These are phyloP conservation scores for Amanita rubescens DNA, from an alignment of 768 basidiomycete genomes.

Conservation along the genomic window DNA sequence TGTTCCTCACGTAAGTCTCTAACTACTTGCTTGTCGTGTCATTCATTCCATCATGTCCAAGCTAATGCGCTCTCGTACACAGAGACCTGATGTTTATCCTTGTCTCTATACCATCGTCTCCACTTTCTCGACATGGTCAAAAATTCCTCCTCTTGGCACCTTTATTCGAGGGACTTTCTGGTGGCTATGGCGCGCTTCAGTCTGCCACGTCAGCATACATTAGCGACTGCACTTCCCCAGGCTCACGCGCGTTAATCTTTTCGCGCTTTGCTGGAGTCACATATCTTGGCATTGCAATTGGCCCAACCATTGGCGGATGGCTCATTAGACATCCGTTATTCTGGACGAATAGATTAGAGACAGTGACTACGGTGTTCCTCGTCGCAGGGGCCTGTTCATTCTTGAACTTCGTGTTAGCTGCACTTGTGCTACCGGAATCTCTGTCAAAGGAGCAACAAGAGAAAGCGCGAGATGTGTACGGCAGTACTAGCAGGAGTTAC, in stretches of 20 bases:
- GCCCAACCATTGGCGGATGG: slow-evolving; percentile 67
- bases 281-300: slow-evolving; percentile 69
- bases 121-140: slow-evolving; percentile 60
- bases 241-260: slow-evolving; percentile 68
- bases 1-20: slow-evolving; percentile 28
- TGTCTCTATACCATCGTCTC: slow-evolving; percentile 62
- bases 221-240: slow-evolving; percentile 79
- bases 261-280: slow-evolving; percentile 72
- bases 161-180: slow-evolving; percentile 73
- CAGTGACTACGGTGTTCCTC: slow-evolving; percentile 43
- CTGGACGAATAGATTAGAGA: slow-evolving; percentile 13
- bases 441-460: slow-evolving; percentile 36
- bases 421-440: slow-evolving; percentile 68
- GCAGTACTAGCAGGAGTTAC: slow-evolving; percentile 10
- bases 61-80: background rate
- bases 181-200: slow-evolving; percentile 75
- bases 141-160: slow-evolving; percentile 75
- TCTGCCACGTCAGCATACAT: slow-evolving; percentile 77
- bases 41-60: slow-evolving; percentile 1
- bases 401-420: slow-evolving; percentile 50
- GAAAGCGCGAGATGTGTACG: slow-evolving; percentile 21
- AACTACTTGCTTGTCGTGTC: background rate
- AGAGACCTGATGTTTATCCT: slow-evolving; percentile 85
- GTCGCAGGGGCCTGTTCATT: slow-evolving; percentile 36
- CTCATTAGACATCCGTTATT: slow-evolving; percentile 34